phyloP scores from a whole-genome alignment of 805 yeast species.

The Candida awuae region DNA sequence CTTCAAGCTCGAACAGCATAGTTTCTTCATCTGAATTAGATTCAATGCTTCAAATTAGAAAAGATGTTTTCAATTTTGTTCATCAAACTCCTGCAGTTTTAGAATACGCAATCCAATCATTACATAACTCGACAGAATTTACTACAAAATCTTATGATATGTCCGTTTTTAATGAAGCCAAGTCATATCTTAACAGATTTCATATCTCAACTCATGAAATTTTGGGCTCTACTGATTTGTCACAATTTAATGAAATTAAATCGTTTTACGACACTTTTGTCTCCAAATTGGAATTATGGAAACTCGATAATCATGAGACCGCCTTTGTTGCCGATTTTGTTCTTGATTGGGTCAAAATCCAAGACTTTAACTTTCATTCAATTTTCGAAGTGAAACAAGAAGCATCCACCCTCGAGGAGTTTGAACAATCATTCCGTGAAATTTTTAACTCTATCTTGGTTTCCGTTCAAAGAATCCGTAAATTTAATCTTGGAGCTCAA shows the following conservation, averaged over 20 bases:
- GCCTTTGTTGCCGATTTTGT: conserved; percentile 44
- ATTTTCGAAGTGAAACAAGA: conserved; percentile 21
- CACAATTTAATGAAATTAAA: conserved; percentile 18
- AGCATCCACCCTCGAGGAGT: conserved; percentile 25
- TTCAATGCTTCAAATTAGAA: background rate
- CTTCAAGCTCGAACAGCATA: background rate
- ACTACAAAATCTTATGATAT: conserved; percentile 5
- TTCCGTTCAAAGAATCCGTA: conserved; percentile 54
- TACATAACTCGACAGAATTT: conserved; percentile 12
- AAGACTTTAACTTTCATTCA: conserved; percentile 9
- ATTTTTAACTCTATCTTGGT: conserved; percentile 54
- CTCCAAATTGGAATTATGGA: conserved; percentile 30
- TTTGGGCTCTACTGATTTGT: conserved; percentile 13
- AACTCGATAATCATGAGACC: conserved; percentile 21
- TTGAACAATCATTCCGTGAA: conserved; percentile 43
- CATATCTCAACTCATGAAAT: conserved; percentile 6
- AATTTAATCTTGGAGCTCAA: conserved; percentile 25
- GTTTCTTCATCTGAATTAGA: background rate
- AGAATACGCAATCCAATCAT: conserved; percentile 26
- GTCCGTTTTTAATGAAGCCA: conserved; percentile 22
- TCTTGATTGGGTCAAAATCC: conserved; percentile 36
- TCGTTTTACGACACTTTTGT: conserved; percentile 23
- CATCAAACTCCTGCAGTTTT: conserved; percentile 33
- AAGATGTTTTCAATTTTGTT: conserved; percentile 8
- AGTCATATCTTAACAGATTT: conserved; percentile 14